Evolutionary conservation across 1,284 basidiomycete genomes (phyloP).

Genomic region (Thelephora terrestris): DNA sequence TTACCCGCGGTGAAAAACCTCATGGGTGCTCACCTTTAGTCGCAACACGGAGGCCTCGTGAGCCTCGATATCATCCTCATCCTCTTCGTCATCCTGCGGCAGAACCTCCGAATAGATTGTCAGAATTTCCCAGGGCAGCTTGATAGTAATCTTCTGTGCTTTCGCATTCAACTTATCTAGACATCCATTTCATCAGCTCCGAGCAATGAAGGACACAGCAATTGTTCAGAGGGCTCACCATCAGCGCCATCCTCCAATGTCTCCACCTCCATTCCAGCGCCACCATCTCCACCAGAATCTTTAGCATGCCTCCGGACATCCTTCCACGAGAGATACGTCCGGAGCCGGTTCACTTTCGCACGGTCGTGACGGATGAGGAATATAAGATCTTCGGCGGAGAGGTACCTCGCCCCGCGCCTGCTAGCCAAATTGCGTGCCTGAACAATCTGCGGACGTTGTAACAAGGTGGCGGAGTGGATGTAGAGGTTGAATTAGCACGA

Average conservation of each 20-base stretch:
- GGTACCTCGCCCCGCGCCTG: conserved; percentile 74
- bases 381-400: conserved; percentile 91
- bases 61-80: conserved; percentile 94
- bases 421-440: conserved; percentile 82
- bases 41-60: conserved; percentile 89
- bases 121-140: conserved; percentile 92
- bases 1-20: background rate
- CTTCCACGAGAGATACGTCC: conserved; percentile 97
- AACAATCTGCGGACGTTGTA: conserved; percentile 51
- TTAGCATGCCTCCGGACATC: conserved; percentile 95
- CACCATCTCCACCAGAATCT: conserved; percentile 72
- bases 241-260: conserved; percentile 69
- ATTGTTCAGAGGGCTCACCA: conserved; percentile 29
- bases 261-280: conserved; percentile 73
- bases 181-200: background rate
- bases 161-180: conserved; percentile 75
- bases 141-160: conserved; percentile 89
- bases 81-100: conserved; percentile 87
- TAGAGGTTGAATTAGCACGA: background rate
- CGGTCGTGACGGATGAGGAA: conserved; percentile 94
- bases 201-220: background rate
- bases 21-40: conserved; percentile 45
- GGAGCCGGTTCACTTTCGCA: conserved; percentile 86
- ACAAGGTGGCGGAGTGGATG: background rate
- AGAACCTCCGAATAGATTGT: conserved; percentile 87